These are phyloP conservation scores for Coemansia sp. DNA, from an alignment of 192 early-diverging fungal species.

Conservation along the genomic window DNA sequence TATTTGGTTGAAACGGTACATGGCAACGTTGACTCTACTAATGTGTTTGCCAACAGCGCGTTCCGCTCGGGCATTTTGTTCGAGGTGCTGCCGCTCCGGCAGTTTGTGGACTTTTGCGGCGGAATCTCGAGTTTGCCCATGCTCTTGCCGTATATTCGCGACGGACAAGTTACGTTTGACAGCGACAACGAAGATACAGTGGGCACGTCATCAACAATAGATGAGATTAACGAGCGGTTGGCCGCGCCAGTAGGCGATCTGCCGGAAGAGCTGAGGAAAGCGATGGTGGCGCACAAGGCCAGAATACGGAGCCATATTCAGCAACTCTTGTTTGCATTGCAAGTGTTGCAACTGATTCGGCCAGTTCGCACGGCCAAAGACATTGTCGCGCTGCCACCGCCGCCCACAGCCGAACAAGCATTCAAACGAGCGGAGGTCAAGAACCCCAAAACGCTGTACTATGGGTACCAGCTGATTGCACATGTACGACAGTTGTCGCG, in stretches of 20 bases:
- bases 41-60: slow-evolving; percentile 21
- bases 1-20: slow-evolving; percentile 22
- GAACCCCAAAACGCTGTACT: slow-evolving; percentile 4
- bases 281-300: neutral
- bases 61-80: slow-evolving; percentile 31
- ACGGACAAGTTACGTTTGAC: slow-evolving; percentile 11
- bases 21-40: slow-evolving; percentile 7
- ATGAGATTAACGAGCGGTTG: slow-evolving; percentile 26
- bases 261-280: slow-evolving; percentile 9
- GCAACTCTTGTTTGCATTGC: slow-evolving; percentile 16
- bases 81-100: slow-evolving; percentile 21
- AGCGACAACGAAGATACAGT: neutral
- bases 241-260: slow-evolving; percentile 27
- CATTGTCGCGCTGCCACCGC: slow-evolving; percentile 13
- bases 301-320: slow-evolving; percentile 17
- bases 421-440: slow-evolving; percentile 4
- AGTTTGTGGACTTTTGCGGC: slow-evolving; percentile 22
- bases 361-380: slow-evolving; percentile 22
- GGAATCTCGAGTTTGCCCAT: slow-evolving; percentile 13
- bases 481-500: slow-evolving; percentile 24
- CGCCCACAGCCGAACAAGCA: slow-evolving; percentile 22
- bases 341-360: slow-evolving; percentile 33
- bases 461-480: slow-evolving; percentile 39
- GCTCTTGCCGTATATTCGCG: slow-evolving; percentile 23
- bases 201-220: slow-evolving; percentile 5